Evolutionary conservation across 257 asterid genomes (phyloP).

Genomic region (Salvia splendens): DNA sequence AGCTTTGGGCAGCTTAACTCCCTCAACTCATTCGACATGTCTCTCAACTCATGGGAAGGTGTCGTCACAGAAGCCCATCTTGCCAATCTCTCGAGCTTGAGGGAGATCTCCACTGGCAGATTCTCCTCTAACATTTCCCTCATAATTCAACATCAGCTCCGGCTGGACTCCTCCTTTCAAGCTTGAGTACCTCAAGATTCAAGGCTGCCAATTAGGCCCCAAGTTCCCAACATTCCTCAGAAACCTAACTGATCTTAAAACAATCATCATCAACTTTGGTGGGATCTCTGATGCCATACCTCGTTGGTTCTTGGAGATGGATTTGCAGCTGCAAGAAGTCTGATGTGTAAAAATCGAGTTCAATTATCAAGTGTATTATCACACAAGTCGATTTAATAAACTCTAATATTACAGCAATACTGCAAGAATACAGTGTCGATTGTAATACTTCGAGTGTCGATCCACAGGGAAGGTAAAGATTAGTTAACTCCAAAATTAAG

Average conservation of each 20-base stretch:
- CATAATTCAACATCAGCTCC: conserved; percentile 33
- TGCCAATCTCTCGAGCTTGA: conserved; percentile 36
- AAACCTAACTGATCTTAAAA: conserved; percentile 35
- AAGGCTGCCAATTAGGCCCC: conserved; percentile 41
- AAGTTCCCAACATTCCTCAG: conserved; percentile 38
- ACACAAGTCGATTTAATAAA: no score
- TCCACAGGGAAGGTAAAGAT: no score
- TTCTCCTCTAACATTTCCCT: conserved; percentile 26
- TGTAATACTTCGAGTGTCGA: no score
- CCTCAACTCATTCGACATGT: conserved; percentile 24
- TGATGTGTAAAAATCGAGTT: no score
- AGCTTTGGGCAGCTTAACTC: conserved; percentile 39
- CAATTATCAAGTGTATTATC: no score
- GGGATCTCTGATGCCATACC: conserved; percentile 38
- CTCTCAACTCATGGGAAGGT: conserved; percentile 40
- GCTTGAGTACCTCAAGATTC: conserved; percentile 35
- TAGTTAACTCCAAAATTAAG: no score
- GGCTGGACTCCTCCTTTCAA: conserved; percentile 41
- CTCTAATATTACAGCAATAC: no score
- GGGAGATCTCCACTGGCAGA: conserved; percentile 33
- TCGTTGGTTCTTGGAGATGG: conserved; percentile 41
- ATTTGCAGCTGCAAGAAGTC: conserved; percentile 29
- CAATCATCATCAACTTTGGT: conserved; percentile 29
- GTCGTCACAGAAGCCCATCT: conserved; percentile 44
- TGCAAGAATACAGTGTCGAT: no score